Base-by-base conservation (phyloP, 352 stramenopile species). In the Phytophthora megakarya region DNA sequence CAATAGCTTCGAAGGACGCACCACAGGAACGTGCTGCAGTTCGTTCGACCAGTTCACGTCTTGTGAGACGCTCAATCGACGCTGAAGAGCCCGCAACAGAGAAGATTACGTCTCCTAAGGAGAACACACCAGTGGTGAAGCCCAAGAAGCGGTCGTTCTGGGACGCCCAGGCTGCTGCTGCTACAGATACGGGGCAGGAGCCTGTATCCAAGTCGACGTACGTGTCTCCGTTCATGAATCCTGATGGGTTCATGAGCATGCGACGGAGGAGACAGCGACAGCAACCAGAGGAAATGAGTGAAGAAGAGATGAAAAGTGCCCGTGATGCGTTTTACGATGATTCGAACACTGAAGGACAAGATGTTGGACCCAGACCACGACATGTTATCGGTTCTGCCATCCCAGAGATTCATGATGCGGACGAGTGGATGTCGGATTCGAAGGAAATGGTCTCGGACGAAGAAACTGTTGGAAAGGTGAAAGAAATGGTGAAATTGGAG, bases 341-440 rank as follows among this genome's bases (percentile, higher is more conserved):
- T 25, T 59, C 71, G 3, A 70, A 72, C 13, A 65, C 32, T 32
- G 61, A 58, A 19, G 40, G 48, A 9, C 50, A 56, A 22, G 45
- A 46, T 19, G 52, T 67, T 28, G 60, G 65, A 19, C 70, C 58
- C 46, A 62, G 70, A 40, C 73, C 81, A 10, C 55, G 66, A 16
- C 73, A 84, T 53, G 61, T 86, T 15, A 74, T 80, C n/a, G 76
- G 65, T 15, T 84, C 76, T 32, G 58, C 70, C 16, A 72, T 73
- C 10, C 39, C 40, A 28, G 58, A 38, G 9, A 23, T 64, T 10
- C 65, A 82, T 23, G 76, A 79, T 40, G 68, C 65, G 43, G 82
- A 90, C 43, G 72, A 73, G 2, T 91, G 81, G 81, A 70, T 90
- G 10, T 90, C 81, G 1, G 85, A 89, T 47, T 76, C 75, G 0